A percentile compares a stretch with the other conserved stretches of the same genome.
Evolutionary conservation across 192 early-diverging fungal species (phyloP).

Genomic region (Mortierella hygrophila): DNA sequence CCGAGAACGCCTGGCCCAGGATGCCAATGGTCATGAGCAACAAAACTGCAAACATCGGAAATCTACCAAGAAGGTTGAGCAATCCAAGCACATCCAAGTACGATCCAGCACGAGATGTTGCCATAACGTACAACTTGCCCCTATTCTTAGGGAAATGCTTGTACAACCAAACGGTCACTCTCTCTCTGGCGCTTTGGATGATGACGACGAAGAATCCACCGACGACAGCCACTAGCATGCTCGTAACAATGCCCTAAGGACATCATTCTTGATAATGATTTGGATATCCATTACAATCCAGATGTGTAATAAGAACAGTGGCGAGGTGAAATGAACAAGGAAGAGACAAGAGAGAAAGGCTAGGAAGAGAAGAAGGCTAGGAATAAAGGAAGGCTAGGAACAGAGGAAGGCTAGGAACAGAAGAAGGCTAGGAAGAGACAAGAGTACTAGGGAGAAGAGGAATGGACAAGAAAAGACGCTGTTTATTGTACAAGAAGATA

Average conservation of each 20-base stretch:
- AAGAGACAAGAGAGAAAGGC: too few relatives aligned
- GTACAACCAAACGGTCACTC: constrained; percentile 10
- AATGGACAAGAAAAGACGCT: too few relatives aligned
- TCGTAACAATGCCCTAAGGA: constrained; percentile 14
- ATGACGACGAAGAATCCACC: constrained; percentile 20
- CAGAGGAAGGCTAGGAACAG: too few relatives aligned
- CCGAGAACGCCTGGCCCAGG: constrained; percentile 8
- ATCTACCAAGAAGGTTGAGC: constrained; percentile 17
- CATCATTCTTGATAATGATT: background rate
- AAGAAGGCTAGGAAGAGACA: too few relatives aligned
- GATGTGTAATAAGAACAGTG: background rate
- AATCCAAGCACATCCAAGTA: constrained; percentile 20
- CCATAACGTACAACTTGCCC: constrained; percentile 25
- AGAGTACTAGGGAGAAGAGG: too few relatives aligned
- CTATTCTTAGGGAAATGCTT: constrained; percentile 20
- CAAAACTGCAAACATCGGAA: constrained; percentile 16
- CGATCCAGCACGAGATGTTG: constrained; percentile 18
- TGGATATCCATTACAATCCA: constrained; percentile 3
- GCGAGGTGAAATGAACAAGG: too few relatives aligned
- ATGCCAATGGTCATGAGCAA: constrained; percentile 7
- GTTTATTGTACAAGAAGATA: too few relatives aligned
- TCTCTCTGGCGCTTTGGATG: constrained; percentile 21
- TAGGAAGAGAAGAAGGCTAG: too few relatives aligned
- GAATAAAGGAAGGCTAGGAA: too few relatives aligned
- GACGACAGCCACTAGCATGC: constrained; percentile 15